Base-by-base conservation (phyloP, 225 moss, liverwort and hornwort genomes). In the Pseudoscleropodium purum region DNA sequence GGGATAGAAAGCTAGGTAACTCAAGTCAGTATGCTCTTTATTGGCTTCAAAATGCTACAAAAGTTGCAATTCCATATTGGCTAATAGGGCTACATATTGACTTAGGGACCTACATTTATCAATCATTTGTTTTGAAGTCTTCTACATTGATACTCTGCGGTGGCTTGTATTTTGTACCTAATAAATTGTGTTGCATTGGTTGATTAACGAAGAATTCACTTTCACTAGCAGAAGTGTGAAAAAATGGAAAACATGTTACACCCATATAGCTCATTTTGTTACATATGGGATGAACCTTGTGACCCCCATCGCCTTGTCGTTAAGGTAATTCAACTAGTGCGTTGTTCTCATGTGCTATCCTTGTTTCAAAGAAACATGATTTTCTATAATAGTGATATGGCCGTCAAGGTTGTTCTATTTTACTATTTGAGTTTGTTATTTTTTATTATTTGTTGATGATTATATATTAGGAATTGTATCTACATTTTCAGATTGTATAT, bases 221-320 rank as follows among this genome's bases (percentile, higher is more conserved):
- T 98, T 92, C 96, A 98, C 89, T 97, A 98, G 90, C 96, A 98
- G 84, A 96, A 95, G 88, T 98, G 97, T 90, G 96, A 96, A 88
- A 96, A 93, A 89, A 95, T 98, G 96, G 98, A 98, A 87, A 98
- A 95, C 69, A 95, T 96, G 88, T 90, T 98, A 85, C 97, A 96
- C 84, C 94, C 98, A 47, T 98, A 98, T 83, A 95, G 96, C 89
- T 96, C 97, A 65, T 97, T 96, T 88, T 94, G 89, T 88, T 98
- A 98, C 89, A 95, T 97, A 64, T 98, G 98, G 98, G 98, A 98
- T 92, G 98, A 98, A 90, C 98, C 98, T 81, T 97, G 97, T 90
- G 94, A 94, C 70, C 98, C 98, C 74, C 96, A 97, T 95, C 96
- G 98, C 68, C 94, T 98, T 81, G 93, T 98, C 49, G 93, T 98